phyloP scores from a whole-genome alignment of 495 filamentous ascomycete species.

The Tuber calosporum region DNA sequence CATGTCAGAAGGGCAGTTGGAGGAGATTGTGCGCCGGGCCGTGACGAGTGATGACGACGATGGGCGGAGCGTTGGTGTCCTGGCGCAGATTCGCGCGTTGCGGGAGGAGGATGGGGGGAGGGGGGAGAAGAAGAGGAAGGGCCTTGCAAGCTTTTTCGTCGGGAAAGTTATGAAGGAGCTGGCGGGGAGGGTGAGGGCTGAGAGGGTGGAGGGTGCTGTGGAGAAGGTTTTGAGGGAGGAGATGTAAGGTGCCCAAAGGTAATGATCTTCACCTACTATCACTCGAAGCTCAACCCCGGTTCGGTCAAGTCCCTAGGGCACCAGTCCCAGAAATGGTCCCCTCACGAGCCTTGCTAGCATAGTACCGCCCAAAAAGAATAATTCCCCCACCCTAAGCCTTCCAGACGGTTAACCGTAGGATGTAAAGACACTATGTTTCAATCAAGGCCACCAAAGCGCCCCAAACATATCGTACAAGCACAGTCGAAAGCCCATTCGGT shows the following conservation, averaged over 20 bases:
- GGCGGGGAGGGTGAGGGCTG: conserved; percentile 70
- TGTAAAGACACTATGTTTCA: not conserved
- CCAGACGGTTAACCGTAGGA: not conserved
- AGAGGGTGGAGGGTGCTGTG: conserved; percentile 60
- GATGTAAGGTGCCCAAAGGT: not conserved
- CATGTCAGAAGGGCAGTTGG: conserved; percentile 55
- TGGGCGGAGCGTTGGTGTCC: conserved; percentile 53
- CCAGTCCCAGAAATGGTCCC: not conserved
- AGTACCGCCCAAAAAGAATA: not conserved
- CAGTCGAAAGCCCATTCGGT: not conserved
- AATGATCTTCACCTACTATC: not conserved
- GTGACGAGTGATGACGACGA: conserved; percentile 42
- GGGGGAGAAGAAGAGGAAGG: conserved; percentile 57
- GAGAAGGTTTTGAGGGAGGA: conserved; percentile 48
- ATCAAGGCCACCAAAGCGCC: not conserved
- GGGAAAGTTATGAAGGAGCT: conserved; percentile 82
- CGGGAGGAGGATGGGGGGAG: conserved; percentile 60
- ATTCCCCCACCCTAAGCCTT: not conserved
- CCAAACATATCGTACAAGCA: not conserved
- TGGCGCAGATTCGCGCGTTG: conserved; percentile 60
- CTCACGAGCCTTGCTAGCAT: not conserved
- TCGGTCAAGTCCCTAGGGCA: not conserved
- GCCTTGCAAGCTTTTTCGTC: conserved; percentile 81
- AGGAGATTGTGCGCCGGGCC: conserved; percentile 49
- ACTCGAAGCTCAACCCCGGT: not conserved